Evolutionary conservation across 192 early-diverging fungal species (phyloP).

Genomic region (Umbelopsis isabellina): DNA sequence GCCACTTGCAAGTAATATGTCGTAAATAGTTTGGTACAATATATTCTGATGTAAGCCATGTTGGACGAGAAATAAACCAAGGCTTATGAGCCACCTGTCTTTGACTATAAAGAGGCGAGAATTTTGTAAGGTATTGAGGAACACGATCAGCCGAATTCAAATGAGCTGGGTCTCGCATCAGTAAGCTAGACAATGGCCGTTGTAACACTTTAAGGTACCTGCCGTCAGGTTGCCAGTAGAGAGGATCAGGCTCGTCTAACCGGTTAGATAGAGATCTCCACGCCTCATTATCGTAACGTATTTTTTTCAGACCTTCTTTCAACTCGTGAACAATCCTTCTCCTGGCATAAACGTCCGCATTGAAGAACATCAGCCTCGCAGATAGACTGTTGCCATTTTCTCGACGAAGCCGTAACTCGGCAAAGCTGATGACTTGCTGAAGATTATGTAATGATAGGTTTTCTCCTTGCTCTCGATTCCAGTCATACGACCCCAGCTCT

Average conservation of each 20-base stretch:
- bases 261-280: conserved; percentile 1
- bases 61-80: conserved; percentile 35
- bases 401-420: conserved; percentile 29
- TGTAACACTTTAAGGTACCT: conserved; percentile 26
- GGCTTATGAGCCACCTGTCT: conserved; percentile 16
- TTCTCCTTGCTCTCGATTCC: background rate
- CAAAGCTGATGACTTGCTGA: conserved; percentile 5
- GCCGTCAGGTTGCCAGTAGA: background rate
- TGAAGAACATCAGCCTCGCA: conserved; percentile 39
- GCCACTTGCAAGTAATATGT: conserved; percentile 55
- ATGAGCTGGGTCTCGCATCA: conserved; percentile 48
- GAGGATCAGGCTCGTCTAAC: background rate
- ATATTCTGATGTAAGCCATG: conserved; percentile 39
- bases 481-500: conserved; percentile 9
- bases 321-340: conserved; percentile 28
- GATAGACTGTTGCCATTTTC: conserved; percentile 36
- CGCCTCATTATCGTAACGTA: background rate
- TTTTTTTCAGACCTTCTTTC: background rate
- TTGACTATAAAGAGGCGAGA: conserved; percentile 5
- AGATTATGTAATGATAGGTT: background rate
- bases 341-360: conserved; percentile 21
- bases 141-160: conserved; percentile 21
- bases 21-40: conserved; percentile 55
- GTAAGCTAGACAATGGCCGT: conserved; percentile 45
- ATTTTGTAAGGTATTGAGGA: conserved; percentile 14